phyloP scores from a whole-genome alignment of 176 grass and related monocot species.

The Hordeum marinum region DNA sequence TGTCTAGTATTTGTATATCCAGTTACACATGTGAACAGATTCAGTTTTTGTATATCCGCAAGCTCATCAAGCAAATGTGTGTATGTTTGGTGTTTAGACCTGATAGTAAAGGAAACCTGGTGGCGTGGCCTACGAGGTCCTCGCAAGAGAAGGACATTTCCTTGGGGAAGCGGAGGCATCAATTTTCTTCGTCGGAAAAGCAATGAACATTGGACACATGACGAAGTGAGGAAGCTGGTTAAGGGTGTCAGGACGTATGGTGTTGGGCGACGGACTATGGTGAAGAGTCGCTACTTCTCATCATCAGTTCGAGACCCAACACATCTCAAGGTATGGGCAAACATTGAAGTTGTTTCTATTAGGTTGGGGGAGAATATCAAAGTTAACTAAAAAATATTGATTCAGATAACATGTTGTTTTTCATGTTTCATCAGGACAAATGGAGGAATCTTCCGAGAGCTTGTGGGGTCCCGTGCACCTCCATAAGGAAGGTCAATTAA shows the following conservation, averaged over 20 bases:
- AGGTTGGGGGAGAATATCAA: neutral
- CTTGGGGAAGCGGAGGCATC: neutral
- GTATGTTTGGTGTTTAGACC: neutral
- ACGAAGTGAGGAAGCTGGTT: constrained; percentile 14
- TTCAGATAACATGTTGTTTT: neutral
- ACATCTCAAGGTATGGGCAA: constrained; percentile 19
- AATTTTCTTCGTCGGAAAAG: neutral
- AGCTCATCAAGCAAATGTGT: neutral
- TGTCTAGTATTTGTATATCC: neutral
- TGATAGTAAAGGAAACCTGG: neutral
- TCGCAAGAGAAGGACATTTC: neutral
- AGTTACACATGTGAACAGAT: neutral
- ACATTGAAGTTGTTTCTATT: neutral
- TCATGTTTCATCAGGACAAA: neutral
- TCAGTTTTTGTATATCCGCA: neutral
- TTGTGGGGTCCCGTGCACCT: neutral
- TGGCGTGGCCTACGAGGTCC: neutral
- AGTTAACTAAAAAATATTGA: neutral
- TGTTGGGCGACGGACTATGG: neutral
- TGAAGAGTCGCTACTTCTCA: neutral
- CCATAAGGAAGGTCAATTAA: neutral
- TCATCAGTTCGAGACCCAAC: neutral
- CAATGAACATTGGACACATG: neutral
- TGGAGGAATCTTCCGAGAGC: neutral
- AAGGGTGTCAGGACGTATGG: neutral